Base-by-base conservation (phyloP, 2,329 filamentous ascomycete species). In the Microsporum canis region DNA sequence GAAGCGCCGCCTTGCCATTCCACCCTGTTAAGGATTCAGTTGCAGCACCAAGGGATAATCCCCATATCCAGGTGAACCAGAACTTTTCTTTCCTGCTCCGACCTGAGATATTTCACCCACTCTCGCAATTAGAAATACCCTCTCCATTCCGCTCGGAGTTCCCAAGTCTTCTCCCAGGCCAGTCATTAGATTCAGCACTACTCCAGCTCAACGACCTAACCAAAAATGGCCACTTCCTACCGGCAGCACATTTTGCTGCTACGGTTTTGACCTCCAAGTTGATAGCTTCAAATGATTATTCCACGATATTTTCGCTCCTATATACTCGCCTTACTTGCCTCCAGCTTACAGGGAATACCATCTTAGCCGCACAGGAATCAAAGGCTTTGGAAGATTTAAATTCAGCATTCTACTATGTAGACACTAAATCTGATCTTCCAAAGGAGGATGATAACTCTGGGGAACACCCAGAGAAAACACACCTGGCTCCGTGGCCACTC, bases 401-500 rank as follows among this genome's bases (percentile, higher is more conserved):
- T 60, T 80, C 86, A 77, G 47, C 86, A 6, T 79, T 79, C 63
- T 79, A 79, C 66, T 78, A 75, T 61, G 66, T 75, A 12, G 73
- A 75, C 27, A 61, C 67, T 27, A 65, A 67, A 7, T 55, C 65
- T 23, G n/a, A 31, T 33, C 45, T 47, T 29, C 17, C 45, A 51
- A 31, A 51, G 45, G 53, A 51, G 45, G 53, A 56, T 17, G 57
- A 34, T 14, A 49, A 36, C 31, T 34, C 39, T 33, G 10, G 34
- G 36, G 68, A 69, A 12, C 3, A 10, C 23, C 23, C 23, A 14
- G 41, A 36, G 6, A 36, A 51, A 10, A 64, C 71, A 1, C 87
- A 88, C 70, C 80, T 95, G 0, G 88, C 92, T 0, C 92, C 92
- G 0, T 99, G 94, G 91, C 82, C 87, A 47, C 80, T 99, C 59